Percentiles rank a stretch among this genome's conserved stretches.
These are phyloP conservation scores for Musa schizocarpa DNA, from an alignment of 176 grass and related monocot species.

Conservation along the genomic window DNA sequence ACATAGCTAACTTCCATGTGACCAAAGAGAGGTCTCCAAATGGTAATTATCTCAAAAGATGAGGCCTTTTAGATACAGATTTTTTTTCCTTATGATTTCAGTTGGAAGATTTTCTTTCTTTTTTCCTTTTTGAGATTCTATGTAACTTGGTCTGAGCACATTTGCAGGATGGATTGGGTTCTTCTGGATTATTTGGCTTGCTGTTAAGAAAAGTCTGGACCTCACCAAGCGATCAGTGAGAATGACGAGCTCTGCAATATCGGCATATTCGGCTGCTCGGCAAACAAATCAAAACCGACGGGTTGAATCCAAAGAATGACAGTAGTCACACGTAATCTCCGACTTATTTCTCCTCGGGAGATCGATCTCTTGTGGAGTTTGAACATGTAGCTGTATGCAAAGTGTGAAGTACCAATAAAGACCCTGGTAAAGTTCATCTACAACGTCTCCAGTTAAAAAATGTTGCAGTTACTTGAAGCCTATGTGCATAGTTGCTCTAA, in stretches of 20 bases:
- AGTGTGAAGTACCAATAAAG: too few relatives aligned
- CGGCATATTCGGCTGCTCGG: constrained; percentile 43
- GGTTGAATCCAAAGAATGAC: background rate
- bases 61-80: background rate
- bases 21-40: background rate
- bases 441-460: too few relatives aligned
- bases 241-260: constrained; percentile 18
- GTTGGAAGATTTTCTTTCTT: background rate
- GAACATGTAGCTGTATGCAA: too few relatives aligned
- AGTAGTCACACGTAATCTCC: too few relatives aligned
- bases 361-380: background rate
- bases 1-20: background rate
- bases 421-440: too few relatives aligned
- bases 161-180: constrained; percentile 64
- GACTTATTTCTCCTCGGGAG: background rate
- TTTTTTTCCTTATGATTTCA: background rate
- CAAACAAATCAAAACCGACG: background rate
- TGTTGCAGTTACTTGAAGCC: too few relatives aligned
- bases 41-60: too few relatives aligned
- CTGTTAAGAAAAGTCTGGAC: constrained; percentile 35
- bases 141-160: background rate
- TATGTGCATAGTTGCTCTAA: too few relatives aligned
- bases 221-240: constrained; percentile 31
- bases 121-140: background rate
- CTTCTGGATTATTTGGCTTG: constrained; percentile 52